Conservation (phyloP, 23 red algal species). For the Gracilaria caudata region DNA sequence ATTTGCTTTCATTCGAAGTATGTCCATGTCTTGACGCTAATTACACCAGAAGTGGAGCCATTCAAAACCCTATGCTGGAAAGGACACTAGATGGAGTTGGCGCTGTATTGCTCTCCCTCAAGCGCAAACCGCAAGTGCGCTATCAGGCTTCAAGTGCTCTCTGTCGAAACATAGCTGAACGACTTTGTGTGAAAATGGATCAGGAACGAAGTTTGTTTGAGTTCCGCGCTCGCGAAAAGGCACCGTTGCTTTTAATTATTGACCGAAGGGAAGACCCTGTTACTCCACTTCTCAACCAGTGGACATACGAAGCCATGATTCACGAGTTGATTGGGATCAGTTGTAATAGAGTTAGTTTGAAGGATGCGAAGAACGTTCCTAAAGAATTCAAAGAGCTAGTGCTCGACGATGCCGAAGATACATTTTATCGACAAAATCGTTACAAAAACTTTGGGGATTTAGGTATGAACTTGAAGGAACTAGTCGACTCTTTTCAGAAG, state of each 20-base stretch:
- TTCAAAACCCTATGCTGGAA: conserved; percentile 62
- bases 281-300: conserved; percentile 97
- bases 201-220: conserved; percentile 82
- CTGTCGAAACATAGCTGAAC: conserved; percentile 83
- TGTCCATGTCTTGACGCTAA: conserved; percentile 66
- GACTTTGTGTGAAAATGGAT: conserved; percentile 86
- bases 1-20: conserved; percentile 72
- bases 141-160: conserved; percentile 56
- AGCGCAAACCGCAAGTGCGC: conserved; percentile 65
- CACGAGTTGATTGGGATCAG: conserved; percentile 91
- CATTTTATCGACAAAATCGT: conserved; percentile 80
- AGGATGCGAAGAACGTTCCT: conserved; percentile 45
- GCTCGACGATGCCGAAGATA: conserved; percentile 69
- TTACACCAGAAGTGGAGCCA: conserved; percentile 10
- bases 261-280: conserved; percentile 95
- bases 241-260: conserved; percentile 77
- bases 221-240: conserved; percentile 41
- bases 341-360: conserved; percentile 75
- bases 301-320: conserved; percentile 99
- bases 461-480: conserved; percentile 71
- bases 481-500: conserved; percentile 87
- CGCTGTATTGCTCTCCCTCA: conserved; percentile 62
- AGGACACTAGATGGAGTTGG: conserved; percentile 85
- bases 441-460: conserved; percentile 97
- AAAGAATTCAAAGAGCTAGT: conserved; percentile 81